These are phyloP conservation scores for Aphanomyces euteiches DNA, from an alignment of 352 stramenopile species.

Conservation along the genomic window DNA sequence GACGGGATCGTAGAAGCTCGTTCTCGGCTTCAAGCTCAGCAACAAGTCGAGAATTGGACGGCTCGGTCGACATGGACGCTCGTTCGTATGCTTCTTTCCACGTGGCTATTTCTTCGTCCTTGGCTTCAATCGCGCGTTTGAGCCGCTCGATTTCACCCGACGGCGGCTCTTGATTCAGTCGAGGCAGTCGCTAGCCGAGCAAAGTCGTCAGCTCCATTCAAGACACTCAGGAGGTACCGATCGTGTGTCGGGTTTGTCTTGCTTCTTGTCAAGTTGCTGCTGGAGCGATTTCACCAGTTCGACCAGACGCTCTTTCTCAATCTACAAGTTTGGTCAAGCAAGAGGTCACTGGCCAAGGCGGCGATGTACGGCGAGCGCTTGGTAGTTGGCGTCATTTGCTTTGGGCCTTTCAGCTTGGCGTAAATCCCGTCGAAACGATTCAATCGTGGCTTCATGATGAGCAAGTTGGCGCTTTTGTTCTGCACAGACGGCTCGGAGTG, in stretches of 20 bases:
- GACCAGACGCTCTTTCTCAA: conserved; percentile 60
- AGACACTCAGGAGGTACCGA: conserved; percentile 14
- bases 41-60: conserved; percentile 5
- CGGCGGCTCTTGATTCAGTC: background rate
- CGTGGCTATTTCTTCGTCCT: conserved; percentile 55
- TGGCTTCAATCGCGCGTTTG: conserved; percentile 43
- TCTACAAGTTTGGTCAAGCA: conserved; percentile 32
- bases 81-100: conserved; percentile 27
- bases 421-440: conserved; percentile 27
- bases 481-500: conserved; percentile 37
- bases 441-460: conserved; percentile 24
- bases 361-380: conserved; percentile 40
- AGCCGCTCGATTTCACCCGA: conserved; percentile 32
- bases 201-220: background rate
- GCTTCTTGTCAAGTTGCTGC: conserved; percentile 56
- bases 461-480: conserved; percentile 41
- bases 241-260: conserved; percentile 34
- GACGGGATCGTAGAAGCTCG: conserved; percentile 56
- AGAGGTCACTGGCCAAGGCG: too few species aligned
- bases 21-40: conserved; percentile 47
- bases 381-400: conserved; percentile 35
- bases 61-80: background rate
- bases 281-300: conserved; percentile 54
- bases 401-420: conserved; percentile 13
- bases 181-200: conserved; percentile 14